phyloP scores from a whole-genome alignment of 345 rosid species.

The Camelina hispida region DNA sequence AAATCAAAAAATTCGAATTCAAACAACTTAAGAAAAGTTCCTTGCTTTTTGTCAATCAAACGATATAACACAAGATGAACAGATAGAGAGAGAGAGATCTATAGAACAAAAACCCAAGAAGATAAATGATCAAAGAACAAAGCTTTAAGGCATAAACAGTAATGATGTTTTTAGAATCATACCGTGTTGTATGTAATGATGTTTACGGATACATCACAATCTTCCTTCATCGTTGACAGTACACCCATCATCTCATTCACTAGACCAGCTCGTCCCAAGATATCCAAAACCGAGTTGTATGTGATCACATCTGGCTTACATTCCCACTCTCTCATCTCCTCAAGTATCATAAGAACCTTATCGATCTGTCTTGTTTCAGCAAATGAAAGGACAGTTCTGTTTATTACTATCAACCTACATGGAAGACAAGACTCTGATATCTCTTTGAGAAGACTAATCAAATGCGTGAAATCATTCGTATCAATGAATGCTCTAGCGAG shows the following conservation, averaged over 20 bases:
- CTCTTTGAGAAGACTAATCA: conserved; percentile 57
- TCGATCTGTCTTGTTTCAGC: conserved; percentile 68
- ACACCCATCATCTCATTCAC: conserved; percentile 61
- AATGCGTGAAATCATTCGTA: conserved; percentile 46
- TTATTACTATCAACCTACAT: conserved; percentile 49
- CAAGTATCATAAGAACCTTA: conserved; percentile 63
- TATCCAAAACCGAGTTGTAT: conserved; percentile 70
- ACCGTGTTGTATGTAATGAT: conserved; percentile 76
- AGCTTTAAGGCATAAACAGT: conserved; percentile 27
- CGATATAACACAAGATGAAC: conserved; percentile 15
- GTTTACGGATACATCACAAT: conserved; percentile 52
- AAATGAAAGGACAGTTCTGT: conserved; percentile 69
- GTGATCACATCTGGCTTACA: conserved; percentile 73
- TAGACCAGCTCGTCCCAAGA: conserved; percentile 66
- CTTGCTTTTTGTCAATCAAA: not conserved
- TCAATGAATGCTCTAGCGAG: conserved; percentile 65
- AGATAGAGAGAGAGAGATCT: conserved; percentile 39
- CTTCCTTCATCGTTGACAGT: conserved; percentile 70
- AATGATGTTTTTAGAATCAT: no score
- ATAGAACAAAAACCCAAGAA: conserved; percentile 29
- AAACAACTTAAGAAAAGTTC: conserved; percentile 10
- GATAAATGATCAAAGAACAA: conserved; percentile 31
- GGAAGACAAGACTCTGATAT: conserved; percentile 53
- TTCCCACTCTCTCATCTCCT: conserved; percentile 51
- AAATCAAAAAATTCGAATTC: not conserved